These are phyloP conservation scores for Xerocomus brunneocitrinus DNA, from an alignment of 768 basidiomycete species.

Conservation along the genomic window DNA sequence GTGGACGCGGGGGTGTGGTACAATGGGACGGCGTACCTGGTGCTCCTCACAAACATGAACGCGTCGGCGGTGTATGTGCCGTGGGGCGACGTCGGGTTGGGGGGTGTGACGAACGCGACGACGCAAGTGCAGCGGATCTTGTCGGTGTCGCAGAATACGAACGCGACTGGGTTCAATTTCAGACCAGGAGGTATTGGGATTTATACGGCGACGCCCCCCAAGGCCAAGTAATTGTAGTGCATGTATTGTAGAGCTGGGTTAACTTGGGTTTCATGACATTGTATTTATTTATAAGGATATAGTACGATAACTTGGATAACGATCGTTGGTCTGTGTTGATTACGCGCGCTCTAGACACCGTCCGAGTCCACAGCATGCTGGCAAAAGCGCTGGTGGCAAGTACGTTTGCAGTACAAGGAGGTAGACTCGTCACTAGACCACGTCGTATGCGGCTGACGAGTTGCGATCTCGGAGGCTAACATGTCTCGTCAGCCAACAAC, in stretches of 20 bases:
- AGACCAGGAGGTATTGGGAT: constrained; percentile 18
- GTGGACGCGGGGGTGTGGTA: constrained; percentile 24
- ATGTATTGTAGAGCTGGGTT: background rate
- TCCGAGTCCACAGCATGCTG: no score
- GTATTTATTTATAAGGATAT: background rate
- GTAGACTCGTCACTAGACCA: no score
- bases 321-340: no score
- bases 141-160: constrained; percentile 10
- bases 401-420: no score
- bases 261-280: background rate
- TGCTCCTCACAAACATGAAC: constrained; percentile 18
- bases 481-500: constrained; percentile 10
- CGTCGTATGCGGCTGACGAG: constrained; percentile 9
- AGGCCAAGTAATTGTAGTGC: background rate
- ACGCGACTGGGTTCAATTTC: constrained; percentile 20
- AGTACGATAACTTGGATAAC: no score
- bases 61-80: constrained; percentile 4
- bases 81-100: constrained; percentile 18
- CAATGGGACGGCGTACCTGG: constrained; percentile 20
- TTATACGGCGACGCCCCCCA: constrained; percentile 13
- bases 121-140: constrained; percentile 17
- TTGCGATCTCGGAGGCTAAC: constrained; percentile 13
- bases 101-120: constrained; percentile 9
- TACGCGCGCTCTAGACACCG: no score
- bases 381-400: no score